Evolutionary conservation across 345 rosid species (phyloP).

Genomic region (Tarenaya hassleriana): DNA sequence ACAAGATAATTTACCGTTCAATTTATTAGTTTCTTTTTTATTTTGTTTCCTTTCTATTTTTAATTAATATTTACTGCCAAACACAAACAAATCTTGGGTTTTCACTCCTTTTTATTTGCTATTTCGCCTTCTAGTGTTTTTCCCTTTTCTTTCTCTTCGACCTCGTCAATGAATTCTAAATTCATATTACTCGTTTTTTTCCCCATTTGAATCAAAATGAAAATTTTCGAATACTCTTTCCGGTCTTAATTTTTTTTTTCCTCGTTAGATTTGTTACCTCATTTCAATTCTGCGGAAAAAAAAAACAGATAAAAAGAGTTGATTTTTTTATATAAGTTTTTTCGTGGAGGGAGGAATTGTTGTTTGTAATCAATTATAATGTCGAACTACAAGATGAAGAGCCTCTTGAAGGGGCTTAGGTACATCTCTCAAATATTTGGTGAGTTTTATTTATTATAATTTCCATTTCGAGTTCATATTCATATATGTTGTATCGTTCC

Average conservation of each 20-base stretch:
- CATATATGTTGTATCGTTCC: neutral
- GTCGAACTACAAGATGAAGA: constrained; percentile 64
- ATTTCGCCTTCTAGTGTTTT: no score
- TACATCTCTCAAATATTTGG: constrained; percentile 74
- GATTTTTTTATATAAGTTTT: no score
- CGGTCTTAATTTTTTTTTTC: neutral
- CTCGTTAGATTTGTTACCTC: constrained; percentile 2
- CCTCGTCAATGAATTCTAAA: no score
- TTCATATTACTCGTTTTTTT: no score
- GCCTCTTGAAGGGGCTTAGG: constrained; percentile 56
- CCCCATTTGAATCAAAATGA: constrained; percentile 1
- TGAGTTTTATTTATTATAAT: constrained; percentile 22
- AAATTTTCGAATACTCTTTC: neutral
- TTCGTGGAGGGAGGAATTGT: no score
- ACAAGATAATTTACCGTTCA: constrained; percentile 14
- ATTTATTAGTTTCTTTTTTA: constrained; percentile 9
- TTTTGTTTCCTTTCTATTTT: neutral
- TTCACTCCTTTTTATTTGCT: constrained; percentile 17
- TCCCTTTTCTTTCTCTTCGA: no score
- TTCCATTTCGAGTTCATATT: constrained; percentile 9
- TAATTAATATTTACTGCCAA: constrained; percentile 18
- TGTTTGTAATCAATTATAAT: no score
- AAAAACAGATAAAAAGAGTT: no score
- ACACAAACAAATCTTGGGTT: constrained; percentile 21
- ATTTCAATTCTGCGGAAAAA: no score